These are phyloP conservation scores for Teunomyces cretensis DNA, from an alignment of 805 yeast genomes.

Conservation along the genomic window DNA sequence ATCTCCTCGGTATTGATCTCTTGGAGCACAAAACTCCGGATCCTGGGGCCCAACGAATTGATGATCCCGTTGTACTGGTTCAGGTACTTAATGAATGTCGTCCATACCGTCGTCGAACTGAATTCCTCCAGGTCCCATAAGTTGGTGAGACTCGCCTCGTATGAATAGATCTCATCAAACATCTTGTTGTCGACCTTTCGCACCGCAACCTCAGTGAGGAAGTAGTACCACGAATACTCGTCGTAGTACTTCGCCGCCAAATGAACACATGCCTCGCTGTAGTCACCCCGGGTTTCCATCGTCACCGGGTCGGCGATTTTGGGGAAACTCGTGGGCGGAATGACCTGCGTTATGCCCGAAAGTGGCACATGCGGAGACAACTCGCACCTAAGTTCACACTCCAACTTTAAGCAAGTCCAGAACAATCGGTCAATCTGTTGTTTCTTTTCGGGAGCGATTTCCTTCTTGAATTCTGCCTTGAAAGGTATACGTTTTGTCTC, in stretches of 20 bases:
- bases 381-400: constrained; percentile 35
- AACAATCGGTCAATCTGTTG: constrained; percentile 29
- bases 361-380: constrained; percentile 32
- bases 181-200: constrained; percentile 38
- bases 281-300: constrained; percentile 10
- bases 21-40: constrained; percentile 31
- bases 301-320: constrained; percentile 25
- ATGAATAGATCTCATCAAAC: constrained; percentile 31
- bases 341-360: constrained; percentile 30
- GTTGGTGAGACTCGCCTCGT: constrained; percentile 8
- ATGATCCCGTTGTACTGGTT: constrained; percentile 40
- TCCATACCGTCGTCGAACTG: constrained; percentile 22
- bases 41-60: constrained; percentile 33
- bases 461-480: constrained; percentile 4
- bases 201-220: constrained; percentile 39
- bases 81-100: constrained; percentile 27
- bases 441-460: constrained; percentile 8
- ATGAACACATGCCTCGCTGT: constrained; percentile 22
- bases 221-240: constrained; percentile 38
- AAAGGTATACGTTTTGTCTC: constrained; percentile 14
- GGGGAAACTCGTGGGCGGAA: constrained; percentile 34
- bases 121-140: constrained; percentile 28
- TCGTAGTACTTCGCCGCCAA: constrained; percentile 23
- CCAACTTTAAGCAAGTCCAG: constrained; percentile 39
- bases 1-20: constrained; percentile 33